Conservation (phyloP, 2,329 filamentous ascomycete genomes). For the Aspergillus japonicus region DNA sequence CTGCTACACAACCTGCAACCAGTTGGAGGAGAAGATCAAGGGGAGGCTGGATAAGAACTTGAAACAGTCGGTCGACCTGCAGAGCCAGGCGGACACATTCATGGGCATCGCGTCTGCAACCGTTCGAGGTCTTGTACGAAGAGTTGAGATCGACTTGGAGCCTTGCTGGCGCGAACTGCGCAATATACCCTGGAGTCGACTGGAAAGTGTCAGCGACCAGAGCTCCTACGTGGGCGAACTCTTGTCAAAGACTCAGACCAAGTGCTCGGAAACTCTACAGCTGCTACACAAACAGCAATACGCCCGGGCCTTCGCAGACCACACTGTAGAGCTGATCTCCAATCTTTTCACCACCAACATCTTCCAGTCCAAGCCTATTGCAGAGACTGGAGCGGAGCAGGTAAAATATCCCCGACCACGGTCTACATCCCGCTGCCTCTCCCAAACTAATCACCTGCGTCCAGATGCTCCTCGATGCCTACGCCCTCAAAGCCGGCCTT, state of each 20-base stretch:
- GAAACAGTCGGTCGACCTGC: constrained; percentile 74
- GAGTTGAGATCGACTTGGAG: constrained; percentile 79
- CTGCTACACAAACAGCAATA: constrained; percentile 89
- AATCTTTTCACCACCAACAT: constrained; percentile 78
- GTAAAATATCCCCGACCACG: constrained; percentile 42
- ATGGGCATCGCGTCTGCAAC: constrained; percentile 90
- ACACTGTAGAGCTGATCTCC: constrained; percentile 85
- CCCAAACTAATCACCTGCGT: constrained; percentile 4
- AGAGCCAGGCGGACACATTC: constrained; percentile 91
- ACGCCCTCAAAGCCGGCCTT: constrained; percentile 57
- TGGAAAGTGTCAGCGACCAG: constrained; percentile 91
- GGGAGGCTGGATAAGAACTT: constrained; percentile 81
- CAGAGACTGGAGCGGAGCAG: constrained; percentile 91
- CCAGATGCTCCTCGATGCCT: constrained; percentile 93
- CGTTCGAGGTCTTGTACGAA: constrained; percentile 78
- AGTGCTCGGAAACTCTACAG: constrained; percentile 71
- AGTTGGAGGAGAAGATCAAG: constrained; percentile 92
- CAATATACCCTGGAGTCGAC: constrained; percentile 89
- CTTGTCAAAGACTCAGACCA: constrained; percentile 68
- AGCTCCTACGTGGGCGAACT: constrained; percentile 88
- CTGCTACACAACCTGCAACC: constrained; percentile 88
- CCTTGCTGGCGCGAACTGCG: constrained; percentile 94
- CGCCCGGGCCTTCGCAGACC: constrained; percentile 89
- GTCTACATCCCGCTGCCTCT: not conserved
- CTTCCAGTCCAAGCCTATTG: constrained; percentile 84